Conservation (phyloP, 1,284 basidiomycete genomes). For the Malassezia cuniculi region DNA sequence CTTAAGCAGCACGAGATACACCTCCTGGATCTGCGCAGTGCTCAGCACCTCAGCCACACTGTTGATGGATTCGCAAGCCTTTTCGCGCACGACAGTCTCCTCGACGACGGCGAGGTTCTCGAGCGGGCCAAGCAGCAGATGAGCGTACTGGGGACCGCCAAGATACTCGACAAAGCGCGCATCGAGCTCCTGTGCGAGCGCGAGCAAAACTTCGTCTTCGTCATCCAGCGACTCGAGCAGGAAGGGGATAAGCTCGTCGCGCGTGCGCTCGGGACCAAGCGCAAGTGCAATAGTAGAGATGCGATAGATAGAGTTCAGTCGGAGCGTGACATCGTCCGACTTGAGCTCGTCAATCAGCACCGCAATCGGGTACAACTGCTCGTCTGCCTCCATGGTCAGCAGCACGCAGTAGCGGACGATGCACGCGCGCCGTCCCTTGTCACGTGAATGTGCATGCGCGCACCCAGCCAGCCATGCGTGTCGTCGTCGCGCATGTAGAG, state of each 20-base stretch:
- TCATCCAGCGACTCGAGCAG: slow-evolving; percentile 96
- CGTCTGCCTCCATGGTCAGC: slow-evolving; percentile 44
- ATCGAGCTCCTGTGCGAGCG: slow-evolving; percentile 89
- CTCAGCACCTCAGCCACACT: slow-evolving; percentile 73
- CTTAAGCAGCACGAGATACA: slow-evolving; percentile 80
- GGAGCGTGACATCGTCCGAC: slow-evolving; percentile 65
- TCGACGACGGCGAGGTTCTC: slow-evolving; percentile 94
- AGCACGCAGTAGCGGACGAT: too few relatives aligned
- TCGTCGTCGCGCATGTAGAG: too few relatives aligned
- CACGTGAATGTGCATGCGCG: too few relatives aligned
- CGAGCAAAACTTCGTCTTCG: slow-evolving; percentile 94
- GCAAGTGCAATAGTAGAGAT: slow-evolving; percentile 97
- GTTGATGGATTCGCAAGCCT: slow-evolving; percentile 90
- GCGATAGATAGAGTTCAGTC: slow-evolving; percentile 92
- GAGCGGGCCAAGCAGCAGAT: slow-evolving; percentile 76
- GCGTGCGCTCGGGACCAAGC: slow-evolving; percentile 82
- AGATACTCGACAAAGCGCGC: slow-evolving; percentile 72
- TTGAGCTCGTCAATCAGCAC: slow-evolving; percentile 87
- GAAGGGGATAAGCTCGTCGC: slow-evolving; percentile 92
- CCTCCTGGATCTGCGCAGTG: slow-evolving; percentile 69
- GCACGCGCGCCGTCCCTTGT: too few relatives aligned
- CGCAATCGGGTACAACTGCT: slow-evolving; percentile 45
- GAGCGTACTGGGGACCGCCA: slow-evolving; percentile 76
- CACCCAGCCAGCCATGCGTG: too few relatives aligned
- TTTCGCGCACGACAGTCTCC: slow-evolving; percentile 95